Evolutionary conservation across 163 green algal species (phyloP), one percentile per base, ranked within the genome.

Genomic region (Volvox carteri): DNA sequence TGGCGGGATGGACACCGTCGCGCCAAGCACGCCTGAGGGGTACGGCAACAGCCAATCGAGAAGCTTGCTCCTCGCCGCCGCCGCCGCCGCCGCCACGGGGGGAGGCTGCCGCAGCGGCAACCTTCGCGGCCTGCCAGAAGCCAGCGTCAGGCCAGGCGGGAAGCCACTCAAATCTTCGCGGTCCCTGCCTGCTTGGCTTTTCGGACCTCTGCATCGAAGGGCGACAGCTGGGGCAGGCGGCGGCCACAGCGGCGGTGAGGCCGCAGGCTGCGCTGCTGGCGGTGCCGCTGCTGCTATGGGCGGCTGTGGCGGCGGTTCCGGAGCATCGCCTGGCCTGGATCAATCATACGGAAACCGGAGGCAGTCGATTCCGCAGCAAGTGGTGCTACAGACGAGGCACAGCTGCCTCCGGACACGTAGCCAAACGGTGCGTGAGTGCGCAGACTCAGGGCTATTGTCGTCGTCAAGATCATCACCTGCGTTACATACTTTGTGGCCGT

Each of bases 111-210:
- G 37, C 25, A 4, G 70, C 70, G 70, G 70, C 33, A 42, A 37
- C 68, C 7, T 7, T 35, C 18, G 68, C 37, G 8, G 16, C 16
- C 19, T 35, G 35, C 68, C 9, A 28, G 30, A 9, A 4, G 62
- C 28, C n/a, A 30, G 60, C 28, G 60, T 72, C 60, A 30, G 48
- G 56, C 19, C 18, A 73, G 16, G 35, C 33, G 65, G 35, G 25
- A 75, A 75, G 65, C 33, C 30, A 30, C 65, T 75, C 25, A 46
- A 23, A 16, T 44, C 65, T 23, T 42, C 65, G 25, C 65, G 65
- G 39, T 78, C 70, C 18, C 37, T 78, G 25, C 70, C 70, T 16
- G 39, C 37, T 39, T 78, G 70, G 70, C 70, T 78, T 7, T 78
- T 78, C 3, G 28, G 19, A 4, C 37, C 41, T 6, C 37, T 78